Evolutionary conservation across 371 early-diverging fungal genomes (phyloP).

Genomic region (Actinomortierella ambigua): DNA sequence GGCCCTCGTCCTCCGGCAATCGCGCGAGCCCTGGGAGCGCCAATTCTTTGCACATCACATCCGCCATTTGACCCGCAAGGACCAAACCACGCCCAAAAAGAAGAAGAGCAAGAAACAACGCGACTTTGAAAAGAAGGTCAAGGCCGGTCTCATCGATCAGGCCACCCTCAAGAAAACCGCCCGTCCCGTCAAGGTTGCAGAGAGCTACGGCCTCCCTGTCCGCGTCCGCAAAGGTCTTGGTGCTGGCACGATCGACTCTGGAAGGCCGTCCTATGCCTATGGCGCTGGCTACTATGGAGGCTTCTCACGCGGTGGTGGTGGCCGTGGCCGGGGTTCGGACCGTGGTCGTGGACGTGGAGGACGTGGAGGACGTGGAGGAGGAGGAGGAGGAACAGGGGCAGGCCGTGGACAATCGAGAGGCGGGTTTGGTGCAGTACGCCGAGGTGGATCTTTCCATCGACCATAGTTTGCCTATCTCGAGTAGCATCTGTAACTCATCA

Average conservation of each 20-base stretch:
- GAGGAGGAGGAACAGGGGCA: constrained; percentile 4
- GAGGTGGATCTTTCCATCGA: too few relatives aligned
- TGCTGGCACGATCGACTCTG: constrained; percentile 20
- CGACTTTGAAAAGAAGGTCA: constrained; percentile 41
- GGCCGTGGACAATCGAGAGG: too few relatives aligned
- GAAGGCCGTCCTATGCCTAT: constrained; percentile 3
- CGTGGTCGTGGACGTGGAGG: constrained; percentile 8
- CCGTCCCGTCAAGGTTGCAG: constrained; percentile 26
- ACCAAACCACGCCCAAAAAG: not conserved
- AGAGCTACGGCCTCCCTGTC: constrained; percentile 29
- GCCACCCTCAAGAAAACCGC: constrained; percentile 19
- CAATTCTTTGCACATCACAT: constrained; percentile 33
- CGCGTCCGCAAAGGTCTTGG: constrained; percentile 31
- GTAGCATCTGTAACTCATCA: too few relatives aligned
- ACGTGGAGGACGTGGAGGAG: constrained; percentile 18
- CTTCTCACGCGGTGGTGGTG: constrained; percentile 1
- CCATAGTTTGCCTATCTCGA: too few relatives aligned
- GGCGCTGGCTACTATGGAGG: not conserved
- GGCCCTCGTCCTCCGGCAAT: constrained; percentile 14
- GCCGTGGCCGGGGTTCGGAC: constrained; percentile 8
- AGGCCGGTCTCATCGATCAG: constrained; percentile 24
- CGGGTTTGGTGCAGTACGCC: too few relatives aligned
- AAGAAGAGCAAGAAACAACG: constrained; percentile 41
- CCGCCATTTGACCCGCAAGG: constrained; percentile 18
- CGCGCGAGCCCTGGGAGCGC: constrained; percentile 36